These are phyloP conservation scores for Staphylotrichum tortipilum DNA, from an alignment of 495 filamentous ascomycete species.

Conservation along the genomic window DNA sequence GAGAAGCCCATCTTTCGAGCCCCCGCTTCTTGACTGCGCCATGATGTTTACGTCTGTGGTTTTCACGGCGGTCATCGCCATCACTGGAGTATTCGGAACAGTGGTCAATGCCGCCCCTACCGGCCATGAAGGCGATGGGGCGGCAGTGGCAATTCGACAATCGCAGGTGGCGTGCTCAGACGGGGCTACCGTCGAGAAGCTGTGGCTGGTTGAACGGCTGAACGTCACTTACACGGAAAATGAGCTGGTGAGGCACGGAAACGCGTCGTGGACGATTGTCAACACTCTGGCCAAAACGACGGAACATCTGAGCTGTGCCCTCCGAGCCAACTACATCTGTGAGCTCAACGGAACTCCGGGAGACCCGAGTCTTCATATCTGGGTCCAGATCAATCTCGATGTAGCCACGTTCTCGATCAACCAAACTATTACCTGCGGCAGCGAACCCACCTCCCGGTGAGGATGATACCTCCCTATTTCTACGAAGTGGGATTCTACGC, in stretches of 20 bases:
- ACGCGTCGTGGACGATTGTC: slow-evolving; percentile 5
- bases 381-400: slow-evolving; percentile 8
- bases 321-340: slow-evolving; percentile 11
- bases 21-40: no score
- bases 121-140: not conserved
- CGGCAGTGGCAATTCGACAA: not conserved
- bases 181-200: not conserved
- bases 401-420: slow-evolving; percentile 2
- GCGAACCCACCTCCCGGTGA: not conserved
- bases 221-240: slow-evolving; percentile 1
- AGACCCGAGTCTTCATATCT: slow-evolving; percentile 3
- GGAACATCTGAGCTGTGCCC: not conserved
- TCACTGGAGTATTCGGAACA: no score
- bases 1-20: no score
- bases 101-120: not conserved
- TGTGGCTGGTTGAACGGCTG: slow-evolving; percentile 3
- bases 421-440: not conserved
- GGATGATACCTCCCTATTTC: not conserved
- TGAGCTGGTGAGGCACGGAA: not conserved
- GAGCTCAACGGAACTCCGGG: slow-evolving; percentile 5
- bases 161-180: not conserved
- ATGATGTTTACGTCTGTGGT: no score
- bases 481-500: not conserved
- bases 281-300: not conserved
- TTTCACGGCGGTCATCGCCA: no score